Evolutionary conservation across 2,329 filamentous ascomycete species (phyloP).

Genomic region (Ascochyta clinopodiicola): DNA sequence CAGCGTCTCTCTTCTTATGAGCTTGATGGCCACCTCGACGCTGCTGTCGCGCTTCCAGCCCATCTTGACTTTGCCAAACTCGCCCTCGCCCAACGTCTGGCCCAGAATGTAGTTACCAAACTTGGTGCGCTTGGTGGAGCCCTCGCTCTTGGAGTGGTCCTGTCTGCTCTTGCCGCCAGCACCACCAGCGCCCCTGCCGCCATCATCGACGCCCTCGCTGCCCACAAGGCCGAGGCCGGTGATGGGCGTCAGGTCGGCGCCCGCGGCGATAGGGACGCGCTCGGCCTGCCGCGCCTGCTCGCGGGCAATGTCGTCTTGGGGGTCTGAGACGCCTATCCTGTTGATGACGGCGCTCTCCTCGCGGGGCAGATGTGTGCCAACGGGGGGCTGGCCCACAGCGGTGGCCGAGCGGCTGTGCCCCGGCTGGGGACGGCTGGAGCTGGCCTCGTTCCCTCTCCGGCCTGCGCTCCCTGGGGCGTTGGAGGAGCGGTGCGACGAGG

Average conservation of each 20-base stretch:
- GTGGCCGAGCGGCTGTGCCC: slow-evolving; percentile 54
- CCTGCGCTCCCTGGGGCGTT: slow-evolving; percentile 40
- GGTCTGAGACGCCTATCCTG: slow-evolving; percentile 77
- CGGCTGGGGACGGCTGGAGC: slow-evolving; percentile 44
- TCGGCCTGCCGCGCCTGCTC: slow-evolving; percentile 74
- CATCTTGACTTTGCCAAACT: slow-evolving; percentile 98
- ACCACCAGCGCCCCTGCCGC: slow-evolving; percentile 50
- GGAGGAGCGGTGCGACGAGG: slow-evolving; percentile 71
- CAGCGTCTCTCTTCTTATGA: slow-evolving; percentile 90
- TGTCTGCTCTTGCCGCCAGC: slow-evolving; percentile 59
- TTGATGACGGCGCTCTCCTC: slow-evolving; percentile 83
- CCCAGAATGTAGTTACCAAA: slow-evolving; percentile 97
- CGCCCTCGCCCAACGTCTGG: slow-evolving; percentile 94
- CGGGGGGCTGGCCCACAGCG: slow-evolving; percentile 62
- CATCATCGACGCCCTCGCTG: slow-evolving; percentile 59
- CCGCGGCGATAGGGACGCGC: slow-evolving; percentile 55
- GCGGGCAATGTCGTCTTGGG: slow-evolving; percentile 73
- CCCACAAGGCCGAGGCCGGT: slow-evolving; percentile 58
- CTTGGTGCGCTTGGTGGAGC: slow-evolving; percentile 75
- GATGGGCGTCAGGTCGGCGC: slow-evolving; percentile 54
- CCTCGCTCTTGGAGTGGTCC: slow-evolving; percentile 61
- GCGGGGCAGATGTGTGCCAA: slow-evolving; percentile 63
- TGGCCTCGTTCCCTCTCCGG: slow-evolving; percentile 55
- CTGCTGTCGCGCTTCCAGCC: slow-evolving; percentile 97
- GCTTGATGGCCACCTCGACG: slow-evolving; percentile 93